Evolutionary conservation across 306 rosid species (phyloP).

Genomic region (Gastrolobium villosum): DNA sequence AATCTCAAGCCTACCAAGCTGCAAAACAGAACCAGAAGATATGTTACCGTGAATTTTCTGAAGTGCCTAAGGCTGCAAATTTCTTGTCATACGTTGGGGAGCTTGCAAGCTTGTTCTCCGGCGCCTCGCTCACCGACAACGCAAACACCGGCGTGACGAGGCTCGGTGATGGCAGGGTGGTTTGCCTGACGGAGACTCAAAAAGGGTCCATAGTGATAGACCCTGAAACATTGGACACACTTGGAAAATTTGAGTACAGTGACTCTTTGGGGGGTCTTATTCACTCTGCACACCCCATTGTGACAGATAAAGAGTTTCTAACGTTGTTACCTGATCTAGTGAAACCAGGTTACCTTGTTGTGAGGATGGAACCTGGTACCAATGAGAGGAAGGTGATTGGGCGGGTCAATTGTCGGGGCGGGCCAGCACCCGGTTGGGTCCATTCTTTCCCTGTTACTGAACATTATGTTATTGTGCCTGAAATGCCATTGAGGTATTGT

Average conservation of each 20-base stretch:
- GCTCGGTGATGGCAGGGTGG: slow-evolving; percentile 88
- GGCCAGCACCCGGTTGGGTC: slow-evolving; percentile 92
- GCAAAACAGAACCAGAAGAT: slow-evolving; percentile 75
- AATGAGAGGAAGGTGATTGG: slow-evolving; percentile 87
- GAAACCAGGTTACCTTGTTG: slow-evolving; percentile 80
- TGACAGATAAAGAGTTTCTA: slow-evolving; percentile 76
- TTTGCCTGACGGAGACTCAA: slow-evolving; percentile 93
- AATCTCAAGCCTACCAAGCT: slow-evolving; percentile 82
- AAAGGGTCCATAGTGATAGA: slow-evolving; percentile 86
- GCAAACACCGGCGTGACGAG: slow-evolving; percentile 89
- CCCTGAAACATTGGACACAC: slow-evolving; percentile 73
- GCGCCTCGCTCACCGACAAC: slow-evolving; percentile 85
- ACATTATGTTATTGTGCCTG: slow-evolving; percentile 81
- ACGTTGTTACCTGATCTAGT: slow-evolving; percentile 84
- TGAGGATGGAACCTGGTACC: slow-evolving; percentile 76
- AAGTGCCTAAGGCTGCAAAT: slow-evolving; percentile 75
- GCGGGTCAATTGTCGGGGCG: slow-evolving; percentile 70
- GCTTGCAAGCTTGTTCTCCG: slow-evolving; percentile 79
- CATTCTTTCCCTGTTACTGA: slow-evolving; percentile 90
- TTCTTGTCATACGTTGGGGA: slow-evolving; percentile 80
- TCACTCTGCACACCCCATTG: slow-evolving; percentile 95
- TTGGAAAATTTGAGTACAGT: slow-evolving; percentile 78
- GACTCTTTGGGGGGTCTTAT: slow-evolving; percentile 86
- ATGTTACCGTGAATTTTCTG: slow-evolving; percentile 93
- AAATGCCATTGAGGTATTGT: slow-evolving; percentile 89